Evolutionary conservation across 31 red algal species (phyloP).

Genomic region (Odonthalia washingtoniensis): DNA sequence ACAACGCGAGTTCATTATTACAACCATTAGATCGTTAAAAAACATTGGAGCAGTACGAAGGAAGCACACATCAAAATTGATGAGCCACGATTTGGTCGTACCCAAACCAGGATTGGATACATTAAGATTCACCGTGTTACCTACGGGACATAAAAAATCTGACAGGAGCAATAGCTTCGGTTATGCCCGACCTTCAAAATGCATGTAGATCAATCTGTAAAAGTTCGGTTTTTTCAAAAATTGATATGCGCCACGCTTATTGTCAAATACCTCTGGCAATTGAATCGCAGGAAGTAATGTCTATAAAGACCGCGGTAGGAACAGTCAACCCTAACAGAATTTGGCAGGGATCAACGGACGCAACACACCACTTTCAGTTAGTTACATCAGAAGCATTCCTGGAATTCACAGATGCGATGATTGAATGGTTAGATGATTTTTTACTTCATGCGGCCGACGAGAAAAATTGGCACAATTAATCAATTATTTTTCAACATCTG

Average conservation of each 20-base stretch:
- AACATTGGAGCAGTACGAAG: neutral
- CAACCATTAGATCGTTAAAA: slow-evolving; percentile 13
- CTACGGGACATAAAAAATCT: neutral
- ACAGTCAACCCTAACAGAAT: neutral
- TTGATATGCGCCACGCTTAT: no score
- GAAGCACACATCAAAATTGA: slow-evolving; percentile 24
- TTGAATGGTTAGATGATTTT: slow-evolving; percentile 54
- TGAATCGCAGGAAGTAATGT: slow-evolving; percentile 5
- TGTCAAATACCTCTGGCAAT: no score
- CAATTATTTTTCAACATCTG: neutral
- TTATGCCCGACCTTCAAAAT: slow-evolving; percentile 41
- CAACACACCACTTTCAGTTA: slow-evolving; percentile 38
- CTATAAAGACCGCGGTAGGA: slow-evolving; percentile 31
- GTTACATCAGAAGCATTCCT: neutral
- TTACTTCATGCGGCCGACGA: slow-evolving; percentile 18
- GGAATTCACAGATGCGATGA: neutral
- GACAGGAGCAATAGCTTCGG: neutral
- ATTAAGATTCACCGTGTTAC: no score
- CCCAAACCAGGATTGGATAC: slow-evolving; percentile 5
- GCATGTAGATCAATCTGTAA: neutral
- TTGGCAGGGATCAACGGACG: slow-evolving; percentile 30
- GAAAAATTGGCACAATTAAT: neutral
- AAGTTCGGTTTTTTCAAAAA: slow-evolving; percentile 9
- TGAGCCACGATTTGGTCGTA: slow-evolving; percentile 21
- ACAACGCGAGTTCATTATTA: slow-evolving; percentile 25